Conservation (phyloP, 768 basidiomycete species). For the Hygrophoropsis aurantiaca region DNA sequence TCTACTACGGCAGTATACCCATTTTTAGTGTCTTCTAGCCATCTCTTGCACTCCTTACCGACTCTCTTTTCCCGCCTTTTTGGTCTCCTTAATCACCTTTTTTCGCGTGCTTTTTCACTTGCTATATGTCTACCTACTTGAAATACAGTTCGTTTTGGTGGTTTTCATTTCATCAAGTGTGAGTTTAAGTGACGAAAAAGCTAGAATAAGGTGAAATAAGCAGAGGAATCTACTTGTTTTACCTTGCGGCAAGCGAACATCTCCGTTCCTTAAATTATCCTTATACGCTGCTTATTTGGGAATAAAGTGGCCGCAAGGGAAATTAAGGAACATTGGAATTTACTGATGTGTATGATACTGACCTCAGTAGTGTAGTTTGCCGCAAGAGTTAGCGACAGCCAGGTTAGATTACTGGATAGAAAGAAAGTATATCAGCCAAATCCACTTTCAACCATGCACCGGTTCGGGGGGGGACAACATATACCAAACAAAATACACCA, state of each 20-base stretch:
- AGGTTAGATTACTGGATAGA: too few species aligned
- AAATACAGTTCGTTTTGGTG: conserved; percentile 1
- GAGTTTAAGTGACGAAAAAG: conserved; percentile 1
- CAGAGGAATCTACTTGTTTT: background rate
- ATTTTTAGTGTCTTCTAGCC: too few species aligned
- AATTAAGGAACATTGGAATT: background rate
- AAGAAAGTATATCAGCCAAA: too few species aligned
- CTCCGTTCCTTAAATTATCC: background rate
- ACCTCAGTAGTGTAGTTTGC: too few species aligned
- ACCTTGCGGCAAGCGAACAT: background rate
- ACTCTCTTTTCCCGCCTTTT: background rate
- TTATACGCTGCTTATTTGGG: background rate
- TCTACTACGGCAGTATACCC: too few species aligned
- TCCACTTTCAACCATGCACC: too few species aligned
- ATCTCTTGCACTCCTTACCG: too few species aligned
- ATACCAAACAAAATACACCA: too few species aligned
- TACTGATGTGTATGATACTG: too few species aligned
- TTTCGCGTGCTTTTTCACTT: background rate
- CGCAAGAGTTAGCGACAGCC: too few species aligned
- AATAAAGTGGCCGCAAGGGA: background rate
- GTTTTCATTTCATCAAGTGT: background rate
- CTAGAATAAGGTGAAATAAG: background rate
- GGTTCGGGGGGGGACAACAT: too few species aligned
- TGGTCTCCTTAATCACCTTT: background rate
- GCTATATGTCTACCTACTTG: background rate